Evolutionary conservation across 352 stramenopile species (phyloP), one percentile per base, ranked within the genome.

Genomic region (Phytophthora chlamydospora): DNA sequence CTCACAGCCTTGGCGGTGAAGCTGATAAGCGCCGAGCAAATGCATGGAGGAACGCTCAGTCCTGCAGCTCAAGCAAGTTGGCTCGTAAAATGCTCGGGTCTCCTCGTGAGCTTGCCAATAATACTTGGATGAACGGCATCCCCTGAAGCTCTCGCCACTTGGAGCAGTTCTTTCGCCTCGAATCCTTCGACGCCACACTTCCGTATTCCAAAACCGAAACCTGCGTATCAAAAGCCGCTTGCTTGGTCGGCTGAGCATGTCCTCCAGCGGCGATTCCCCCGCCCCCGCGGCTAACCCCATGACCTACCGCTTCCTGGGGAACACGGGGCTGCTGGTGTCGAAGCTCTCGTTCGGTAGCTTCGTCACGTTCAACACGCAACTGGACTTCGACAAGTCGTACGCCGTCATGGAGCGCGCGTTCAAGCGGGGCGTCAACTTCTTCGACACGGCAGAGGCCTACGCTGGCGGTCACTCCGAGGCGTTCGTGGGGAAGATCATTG

Each of bases 391-490:
- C 19, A 79, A 68, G 31, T 76, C 76, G 1, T 85, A 83, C 72
- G 52, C 32, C 33, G 66, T 85, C 64, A 81, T 85, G 76, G 63
- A 68, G 40, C 64, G 63, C 42, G 76, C 76, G 6, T 85, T 79
- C 66, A 60, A 89, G 51, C 55, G 69, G 16, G 81, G 76, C 16
- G 66, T 90, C 66, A 89, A 89, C 62, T 84, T 89, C 38, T 80
- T 90, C 47, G 81, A 90, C 65, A 89, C 74, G 4, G 74, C 81
- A 17, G 79, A 84, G 49, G 60, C 66, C 11, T 89, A 89, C 38
- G 57, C 60, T 14, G 65, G 66, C 6, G 78, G 78, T 38, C 63
- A 79, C 40, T 72, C 73, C 10, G 75, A 83, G 50, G 62, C 64
- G 24, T 79, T 79, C 48, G 85, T 85, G 67, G 81, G 79, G 24